Evolutionary conservation across 805 yeast genomes (phyloP).

Genomic region (Metschnikowia kofuensis): DNA sequence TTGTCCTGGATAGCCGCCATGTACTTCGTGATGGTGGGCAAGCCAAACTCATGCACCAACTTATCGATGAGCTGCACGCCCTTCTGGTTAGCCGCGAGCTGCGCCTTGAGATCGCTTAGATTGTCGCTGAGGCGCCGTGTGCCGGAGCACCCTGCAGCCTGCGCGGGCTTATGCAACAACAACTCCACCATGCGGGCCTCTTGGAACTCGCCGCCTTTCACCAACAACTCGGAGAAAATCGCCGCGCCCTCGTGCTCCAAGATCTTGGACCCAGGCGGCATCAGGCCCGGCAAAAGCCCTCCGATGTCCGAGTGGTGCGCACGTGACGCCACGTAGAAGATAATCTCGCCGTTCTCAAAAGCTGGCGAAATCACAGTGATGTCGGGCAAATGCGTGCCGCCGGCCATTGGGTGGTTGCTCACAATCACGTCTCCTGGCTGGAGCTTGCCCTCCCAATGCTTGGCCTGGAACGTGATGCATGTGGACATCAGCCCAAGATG

Average conservation of each 20-base stretch:
- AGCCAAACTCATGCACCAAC: constrained; percentile 17
- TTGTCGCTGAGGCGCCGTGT: constrained; percentile 82
- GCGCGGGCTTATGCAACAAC: constrained; percentile 71
- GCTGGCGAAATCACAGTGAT: constrained; percentile 93
- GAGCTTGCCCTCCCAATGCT: constrained; percentile 39
- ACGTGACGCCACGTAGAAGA: constrained; percentile 88
- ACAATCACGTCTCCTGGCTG: constrained; percentile 43
- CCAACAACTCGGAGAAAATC: constrained; percentile 73
- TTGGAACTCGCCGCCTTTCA: constrained; percentile 67
- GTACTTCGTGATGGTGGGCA: constrained; percentile 16
- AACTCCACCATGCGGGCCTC: constrained; percentile 62
- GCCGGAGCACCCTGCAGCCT: constrained; percentile 84
- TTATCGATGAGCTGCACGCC: constrained; percentile 17
- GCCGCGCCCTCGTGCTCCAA: constrained; percentile 91
- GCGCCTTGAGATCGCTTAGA: constrained; percentile 55
- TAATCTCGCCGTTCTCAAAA: constrained; percentile 46
- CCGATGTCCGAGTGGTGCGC: constrained; percentile 98
- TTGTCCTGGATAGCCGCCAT: constrained; percentile 22
- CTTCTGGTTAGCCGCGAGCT: constrained; percentile 26
- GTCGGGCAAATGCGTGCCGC: constrained; percentile 45
- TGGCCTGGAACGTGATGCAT: constrained; percentile 41
- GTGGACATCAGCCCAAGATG: constrained; percentile 49
- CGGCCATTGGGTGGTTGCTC: constrained; percentile 42
- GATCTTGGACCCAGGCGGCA: constrained; percentile 89
- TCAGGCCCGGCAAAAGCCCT: constrained; percentile 85